phyloP scores from a whole-genome alignment of 345 rosid genomes.

The Populus ilicifolia region DNA sequence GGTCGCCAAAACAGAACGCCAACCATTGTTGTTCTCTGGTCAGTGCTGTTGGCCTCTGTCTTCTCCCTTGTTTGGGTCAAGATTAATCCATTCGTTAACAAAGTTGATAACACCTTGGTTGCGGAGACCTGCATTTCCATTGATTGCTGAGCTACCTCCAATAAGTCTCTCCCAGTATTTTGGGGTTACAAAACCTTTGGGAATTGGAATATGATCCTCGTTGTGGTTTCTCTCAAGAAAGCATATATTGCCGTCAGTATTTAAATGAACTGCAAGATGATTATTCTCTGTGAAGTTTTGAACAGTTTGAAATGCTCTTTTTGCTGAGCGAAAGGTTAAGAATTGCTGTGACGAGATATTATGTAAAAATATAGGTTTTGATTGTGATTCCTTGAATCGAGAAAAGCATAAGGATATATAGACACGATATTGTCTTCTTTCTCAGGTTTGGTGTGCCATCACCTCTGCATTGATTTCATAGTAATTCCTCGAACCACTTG shows the following conservation, averaged over 20 bases:
- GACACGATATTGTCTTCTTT: background rate
- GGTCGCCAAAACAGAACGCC: slow-evolving; percentile 96
- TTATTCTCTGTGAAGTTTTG: slow-evolving; percentile 12
- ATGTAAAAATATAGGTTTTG: background rate
- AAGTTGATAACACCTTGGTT: slow-evolving; percentile 20
- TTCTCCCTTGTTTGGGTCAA: slow-evolving; percentile 96
- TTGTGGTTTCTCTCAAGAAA: background rate
- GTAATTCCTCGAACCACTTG: background rate
- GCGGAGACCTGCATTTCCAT: slow-evolving; percentile 65
- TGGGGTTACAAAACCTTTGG: background rate
- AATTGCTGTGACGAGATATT: background rate
- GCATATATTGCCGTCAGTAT: background rate
- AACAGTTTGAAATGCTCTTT: background rate
- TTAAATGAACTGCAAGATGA: background rate
- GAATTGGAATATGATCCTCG: background rate
- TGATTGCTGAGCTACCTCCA: slow-evolving; percentile 55
- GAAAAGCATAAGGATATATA: background rate
- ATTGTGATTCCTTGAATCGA: background rate
- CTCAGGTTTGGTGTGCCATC: background rate
- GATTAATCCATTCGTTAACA: slow-evolving; percentile 70
- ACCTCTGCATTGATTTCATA: background rate
- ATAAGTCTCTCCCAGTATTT: background rate
- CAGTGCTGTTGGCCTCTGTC: slow-evolving; percentile 87
- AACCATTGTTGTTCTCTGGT: slow-evolving; percentile 90
- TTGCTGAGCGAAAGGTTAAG: background rate